Evolutionary conservation across 768 basidiomycete species (phyloP).

Genomic region (Termitomyces sp.): DNA sequence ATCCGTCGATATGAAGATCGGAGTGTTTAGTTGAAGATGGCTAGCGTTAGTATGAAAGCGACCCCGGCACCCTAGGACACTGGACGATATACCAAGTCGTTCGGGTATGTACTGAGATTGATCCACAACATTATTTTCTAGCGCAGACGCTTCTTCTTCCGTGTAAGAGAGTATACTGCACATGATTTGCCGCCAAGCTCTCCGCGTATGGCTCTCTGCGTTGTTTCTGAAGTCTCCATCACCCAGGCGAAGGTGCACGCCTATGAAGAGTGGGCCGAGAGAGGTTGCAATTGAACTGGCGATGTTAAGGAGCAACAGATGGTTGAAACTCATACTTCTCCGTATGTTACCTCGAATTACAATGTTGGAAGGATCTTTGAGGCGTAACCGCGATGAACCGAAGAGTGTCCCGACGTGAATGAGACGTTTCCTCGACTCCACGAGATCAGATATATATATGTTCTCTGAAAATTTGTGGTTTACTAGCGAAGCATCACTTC

Average conservation of each 20-base stretch:
- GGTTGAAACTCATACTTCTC: constrained; percentile 52
- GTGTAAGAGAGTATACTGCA: constrained; percentile 41
- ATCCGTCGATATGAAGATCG: constrained; percentile 69
- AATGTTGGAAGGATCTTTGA: constrained; percentile 37
- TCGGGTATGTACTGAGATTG: not conserved
- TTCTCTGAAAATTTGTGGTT: constrained; percentile 38
- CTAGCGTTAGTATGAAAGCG: constrained; percentile 28
- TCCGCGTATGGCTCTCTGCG: constrained; percentile 36
- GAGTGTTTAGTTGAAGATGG: constrained; percentile 42
- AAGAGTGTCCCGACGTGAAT: constrained; percentile 75
- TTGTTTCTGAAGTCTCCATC: constrained; percentile 58
- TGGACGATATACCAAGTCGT: not conserved
- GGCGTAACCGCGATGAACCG: constrained; percentile 64
- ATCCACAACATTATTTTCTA: constrained; percentile 20
- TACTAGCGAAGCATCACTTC: constrained; percentile 17
- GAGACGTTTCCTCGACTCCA: constrained; percentile 39
- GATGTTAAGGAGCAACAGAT: constrained; percentile 39
- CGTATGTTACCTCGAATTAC: constrained; percentile 46
- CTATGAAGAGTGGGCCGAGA: constrained; percentile 50
- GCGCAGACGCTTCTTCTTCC: constrained; percentile 26
- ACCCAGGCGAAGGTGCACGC: constrained; percentile 64
- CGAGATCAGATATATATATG: constrained; percentile 41
- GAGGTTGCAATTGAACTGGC: constrained; percentile 39
- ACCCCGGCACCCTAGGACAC: constrained; percentile 32
- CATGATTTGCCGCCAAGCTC: constrained; percentile 58